phyloP scores from a whole-genome alignment of 805 yeast species.

The Debaryomyces tyrocola region DNA sequence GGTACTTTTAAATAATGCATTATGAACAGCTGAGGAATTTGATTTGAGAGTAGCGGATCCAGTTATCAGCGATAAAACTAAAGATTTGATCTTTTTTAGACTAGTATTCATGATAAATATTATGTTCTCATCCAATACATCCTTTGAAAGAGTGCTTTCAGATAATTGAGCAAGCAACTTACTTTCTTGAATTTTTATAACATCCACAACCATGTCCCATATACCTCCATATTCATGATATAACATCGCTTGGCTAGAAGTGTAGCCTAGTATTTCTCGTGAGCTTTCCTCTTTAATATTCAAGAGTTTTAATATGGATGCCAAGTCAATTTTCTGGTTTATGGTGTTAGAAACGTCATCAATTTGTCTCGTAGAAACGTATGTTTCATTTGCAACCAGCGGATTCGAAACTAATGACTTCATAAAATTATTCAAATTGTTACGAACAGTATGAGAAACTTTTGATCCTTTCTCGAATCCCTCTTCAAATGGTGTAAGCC shows the following conservation, averaged over 20 bases:
- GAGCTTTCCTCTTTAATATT: conserved; percentile 28
- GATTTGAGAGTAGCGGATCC: neutral
- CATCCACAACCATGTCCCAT: conserved; percentile 27
- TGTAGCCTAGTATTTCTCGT: conserved; percentile 18
- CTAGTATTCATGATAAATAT: conserved; percentile 2
- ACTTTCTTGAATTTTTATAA: conserved; percentile 26
- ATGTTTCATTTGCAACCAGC: neutral
- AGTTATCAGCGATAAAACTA: neutral
- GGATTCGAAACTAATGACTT: conserved; percentile 3
- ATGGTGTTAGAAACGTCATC: conserved; percentile 39
- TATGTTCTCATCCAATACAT: conserved; percentile 5
- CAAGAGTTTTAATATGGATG: conserved; percentile 32
- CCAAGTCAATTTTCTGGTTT: conserved; percentile 29
- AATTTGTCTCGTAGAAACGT: conserved; percentile 7
- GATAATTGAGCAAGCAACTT: conserved; percentile 17
- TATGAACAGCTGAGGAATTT: neutral
- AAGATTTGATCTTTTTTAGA: neutral
- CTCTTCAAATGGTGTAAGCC: conserved; percentile 29
- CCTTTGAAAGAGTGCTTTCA: conserved; percentile 6
- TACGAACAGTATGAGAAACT: conserved; percentile 24
- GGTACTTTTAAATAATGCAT: conserved; percentile 9
- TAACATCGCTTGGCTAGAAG: conserved; percentile 25
- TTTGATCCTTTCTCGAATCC: conserved; percentile 37
- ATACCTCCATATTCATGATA: conserved; percentile 25
- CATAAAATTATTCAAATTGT: conserved; percentile 11